phyloP scores from a whole-genome alignment of 495 filamentous ascomycete species.

The Penicillium salamii region DNA sequence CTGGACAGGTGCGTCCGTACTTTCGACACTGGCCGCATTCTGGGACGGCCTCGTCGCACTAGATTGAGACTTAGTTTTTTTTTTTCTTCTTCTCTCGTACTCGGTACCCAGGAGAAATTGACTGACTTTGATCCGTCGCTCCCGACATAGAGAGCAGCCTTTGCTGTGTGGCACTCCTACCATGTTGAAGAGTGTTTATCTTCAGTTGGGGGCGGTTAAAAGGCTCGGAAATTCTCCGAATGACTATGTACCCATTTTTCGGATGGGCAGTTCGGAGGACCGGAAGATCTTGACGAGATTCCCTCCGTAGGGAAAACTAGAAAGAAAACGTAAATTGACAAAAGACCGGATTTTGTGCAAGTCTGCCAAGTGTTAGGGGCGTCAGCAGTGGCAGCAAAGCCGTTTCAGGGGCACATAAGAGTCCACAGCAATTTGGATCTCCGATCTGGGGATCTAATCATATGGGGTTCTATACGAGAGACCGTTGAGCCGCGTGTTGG shows the following conservation, averaged over 20 bases:
- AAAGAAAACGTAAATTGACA: not conserved
- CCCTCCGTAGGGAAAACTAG: no score
- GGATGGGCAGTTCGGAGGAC: not conserved
- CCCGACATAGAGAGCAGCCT: constrained; percentile 36
- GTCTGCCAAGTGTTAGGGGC: not conserved
- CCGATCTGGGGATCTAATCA: no score
- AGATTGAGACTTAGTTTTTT: not conserved
- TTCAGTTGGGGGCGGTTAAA: not conserved
- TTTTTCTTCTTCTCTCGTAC: no score
- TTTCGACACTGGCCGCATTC: constrained; percentile 34
- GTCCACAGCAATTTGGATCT: no score
- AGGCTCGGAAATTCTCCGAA: not conserved
- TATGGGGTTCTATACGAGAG: not conserved
- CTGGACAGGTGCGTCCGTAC: constrained; percentile 37
- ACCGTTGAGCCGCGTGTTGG: no score
- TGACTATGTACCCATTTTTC: constrained; percentile 1
- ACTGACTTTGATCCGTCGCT: constrained; percentile 36
- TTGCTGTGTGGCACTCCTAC: constrained; percentile 40
- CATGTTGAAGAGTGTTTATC: constrained; percentile 20
- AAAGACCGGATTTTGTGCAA: not conserved
- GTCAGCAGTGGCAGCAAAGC: no score
- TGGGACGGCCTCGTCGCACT: constrained; percentile 37
- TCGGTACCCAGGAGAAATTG: no score
- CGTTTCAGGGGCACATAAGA: no score
- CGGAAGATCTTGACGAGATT: not conserved